Conservation (phyloP, 495 filamentous ascomycete species). For the Penicillium paradoxum region DNA sequence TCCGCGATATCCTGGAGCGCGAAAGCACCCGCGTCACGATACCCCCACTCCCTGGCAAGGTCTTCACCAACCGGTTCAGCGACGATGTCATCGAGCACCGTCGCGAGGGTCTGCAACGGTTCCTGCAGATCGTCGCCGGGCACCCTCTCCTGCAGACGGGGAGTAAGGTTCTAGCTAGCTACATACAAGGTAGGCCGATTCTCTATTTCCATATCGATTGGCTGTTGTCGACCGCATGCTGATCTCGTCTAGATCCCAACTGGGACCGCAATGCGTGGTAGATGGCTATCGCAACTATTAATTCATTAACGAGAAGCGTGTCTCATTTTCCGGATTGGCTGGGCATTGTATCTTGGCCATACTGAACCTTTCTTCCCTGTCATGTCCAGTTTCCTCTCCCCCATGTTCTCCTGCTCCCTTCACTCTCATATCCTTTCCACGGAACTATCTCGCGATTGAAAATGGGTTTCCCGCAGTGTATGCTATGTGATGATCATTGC, state of each 20-base stretch:
- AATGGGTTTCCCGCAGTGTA: conserved; percentile 10
- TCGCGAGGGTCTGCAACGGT: conserved; percentile 85
- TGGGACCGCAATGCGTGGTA: conserved; percentile 40
- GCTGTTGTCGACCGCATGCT: not conserved
- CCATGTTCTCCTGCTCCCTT: conserved; percentile 1
- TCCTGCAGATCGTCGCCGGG: conserved; percentile 94
- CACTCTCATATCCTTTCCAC: not conserved
- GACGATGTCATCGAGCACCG: conserved; percentile 98
- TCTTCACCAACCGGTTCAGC: conserved; percentile 96
- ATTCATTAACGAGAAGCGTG: conserved; percentile 12
- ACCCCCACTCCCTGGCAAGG: conserved; percentile 92
- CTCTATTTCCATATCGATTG: not conserved
- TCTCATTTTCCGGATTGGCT: conserved; percentile 2
- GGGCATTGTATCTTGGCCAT: not conserved
- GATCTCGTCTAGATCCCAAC: conserved; percentile 27
- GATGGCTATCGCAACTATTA: conserved; percentile 1
- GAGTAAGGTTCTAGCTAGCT: conserved; percentile 90
- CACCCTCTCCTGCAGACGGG: conserved; percentile 96
- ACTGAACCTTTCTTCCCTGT: not conserved
- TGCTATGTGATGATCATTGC: conserved; percentile 12
- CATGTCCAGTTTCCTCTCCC: not conserved
- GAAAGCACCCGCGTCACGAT: conserved; percentile 93
- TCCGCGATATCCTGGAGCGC: conserved; percentile 95
- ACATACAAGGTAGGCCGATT: conserved; percentile 78
- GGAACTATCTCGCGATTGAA: conserved; percentile 7